Percentiles rank a stretch among this genome's conserved stretches.
phyloP scores from a whole-genome alignment of 345 rosid species.

The Camelina hispida region DNA sequence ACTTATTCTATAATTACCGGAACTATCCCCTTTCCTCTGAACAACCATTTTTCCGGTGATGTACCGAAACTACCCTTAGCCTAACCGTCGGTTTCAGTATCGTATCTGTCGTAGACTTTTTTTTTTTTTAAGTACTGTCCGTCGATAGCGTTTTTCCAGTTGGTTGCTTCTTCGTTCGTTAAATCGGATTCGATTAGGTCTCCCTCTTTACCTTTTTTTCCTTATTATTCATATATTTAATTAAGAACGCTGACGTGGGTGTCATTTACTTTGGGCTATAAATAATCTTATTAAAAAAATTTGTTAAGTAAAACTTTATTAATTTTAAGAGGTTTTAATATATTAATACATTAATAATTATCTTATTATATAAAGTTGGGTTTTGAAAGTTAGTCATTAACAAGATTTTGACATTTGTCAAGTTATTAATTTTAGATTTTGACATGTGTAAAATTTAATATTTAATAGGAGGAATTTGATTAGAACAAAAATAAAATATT shows the following conservation, averaged over 20 bases:
- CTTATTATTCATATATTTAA: no score
- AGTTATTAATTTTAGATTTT: no score
- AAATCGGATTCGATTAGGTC: neutral
- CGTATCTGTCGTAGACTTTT: slow-evolving; percentile 23
- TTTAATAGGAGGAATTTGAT: no score
- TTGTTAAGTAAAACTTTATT: no score
- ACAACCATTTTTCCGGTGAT: slow-evolving; percentile 35
- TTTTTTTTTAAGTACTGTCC: neutral
- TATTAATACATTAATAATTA: no score
- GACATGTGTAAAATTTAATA: no score
- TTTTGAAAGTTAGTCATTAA: no score
- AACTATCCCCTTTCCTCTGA: slow-evolving; percentile 13
- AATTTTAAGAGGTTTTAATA: no score
- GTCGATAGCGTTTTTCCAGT: slow-evolving; percentile 18
- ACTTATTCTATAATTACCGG: slow-evolving; percentile 41
- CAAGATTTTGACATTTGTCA: no score
- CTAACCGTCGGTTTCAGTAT: slow-evolving; percentile 21
- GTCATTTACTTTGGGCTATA: neutral
- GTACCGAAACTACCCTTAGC: slow-evolving; percentile 39
- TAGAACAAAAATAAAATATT: no score
- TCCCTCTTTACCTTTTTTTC: neutral
- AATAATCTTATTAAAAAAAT: neutral
- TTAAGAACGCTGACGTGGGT: no score
- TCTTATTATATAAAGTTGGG: no score
- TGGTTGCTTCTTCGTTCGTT: slow-evolving; percentile 1